These are phyloP conservation scores for Phalaenopsis hybrid DNA, from an alignment of 116 monocot genomes.

Conservation along the genomic window DNA sequence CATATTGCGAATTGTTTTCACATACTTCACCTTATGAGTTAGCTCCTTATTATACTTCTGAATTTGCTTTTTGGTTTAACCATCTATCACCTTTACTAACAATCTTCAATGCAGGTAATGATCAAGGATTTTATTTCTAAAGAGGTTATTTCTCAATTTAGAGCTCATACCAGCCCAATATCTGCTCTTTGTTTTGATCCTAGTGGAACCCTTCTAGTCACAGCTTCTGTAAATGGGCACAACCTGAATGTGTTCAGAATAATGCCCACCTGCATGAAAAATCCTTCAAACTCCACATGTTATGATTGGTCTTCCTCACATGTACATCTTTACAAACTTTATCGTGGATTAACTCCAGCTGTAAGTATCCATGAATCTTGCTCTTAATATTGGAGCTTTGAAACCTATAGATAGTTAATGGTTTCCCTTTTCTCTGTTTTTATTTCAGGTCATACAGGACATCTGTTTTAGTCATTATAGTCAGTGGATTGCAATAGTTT, in stretches of 20 bases:
- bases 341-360: conserved; percentile 92
- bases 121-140: conserved; percentile 90
- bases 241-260: conserved; percentile 95
- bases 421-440: conserved; percentile 10
- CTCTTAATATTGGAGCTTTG: conserved; percentile 4
- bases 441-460: conserved; percentile 78
- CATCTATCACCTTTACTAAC: not conserved
- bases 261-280: conserved; percentile 50
- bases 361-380: conserved; percentile 35
- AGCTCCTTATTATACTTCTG: no score
- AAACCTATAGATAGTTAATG: conserved; percentile 5
- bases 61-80: not conserved
- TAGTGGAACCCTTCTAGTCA: conserved; percentile 85
- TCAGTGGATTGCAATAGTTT: conserved; percentile 93
- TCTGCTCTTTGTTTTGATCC: conserved; percentile 98
- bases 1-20: no score
- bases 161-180: conserved; percentile 90
- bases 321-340: conserved; percentile 91
- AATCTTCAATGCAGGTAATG: conserved; percentile 57
- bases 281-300: conserved; percentile 38
- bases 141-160: conserved; percentile 82
- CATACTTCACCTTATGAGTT: no score
- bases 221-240: conserved; percentile 90
- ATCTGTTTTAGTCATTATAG: conserved; percentile 87
- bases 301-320: conserved; percentile 89